Base-by-base conservation (phyloP, 495 filamentous ascomycete genomes). In the Mytilinidion resinicola region DNA sequence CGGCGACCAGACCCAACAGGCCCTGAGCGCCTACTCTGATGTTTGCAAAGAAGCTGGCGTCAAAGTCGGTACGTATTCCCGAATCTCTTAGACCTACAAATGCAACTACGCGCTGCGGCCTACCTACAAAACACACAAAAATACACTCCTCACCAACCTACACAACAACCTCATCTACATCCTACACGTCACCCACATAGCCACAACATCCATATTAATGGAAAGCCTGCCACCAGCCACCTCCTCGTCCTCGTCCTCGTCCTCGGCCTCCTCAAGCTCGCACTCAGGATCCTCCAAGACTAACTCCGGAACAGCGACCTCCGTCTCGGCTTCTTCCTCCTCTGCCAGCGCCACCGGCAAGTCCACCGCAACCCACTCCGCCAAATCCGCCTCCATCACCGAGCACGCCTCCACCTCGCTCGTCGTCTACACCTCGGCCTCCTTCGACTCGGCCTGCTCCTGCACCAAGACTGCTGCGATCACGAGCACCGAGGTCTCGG, bases 41-140 rank as follows among this genome's bases (percentile, higher is more conserved):
- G 57, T 63, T 34, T 74, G 72, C 54, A 59, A 57, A 7, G 51
- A 35, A 17, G 66, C 53, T 11, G 71, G 71, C 11, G 60, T 69
- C 3, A 63, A 65, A 43, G 63, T 73, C 59, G 55, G 71, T 73
- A 64, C 15, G 69, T 69, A 66, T 6, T 10, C 21, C 14, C 46
- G 2, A 2, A 3, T 30, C 25, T 30, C 6, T 30, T 6, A 30
- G 25, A 30, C 2, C 25, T 6, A 30, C 25, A 30, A 30, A 3
- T 30, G 25, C 25, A 2, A 30, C 25, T 30, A 30, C 6, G 25
- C 2, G 25, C 25, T 30, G 6, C 25, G 25, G 25, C 25, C 25
- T 30, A 30, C 25, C 25, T 30, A 30, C 25, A 30, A 30, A 3
- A 30, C 25, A 30, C 25, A 30, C 2, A 2, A 30, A 30, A 30